Evolutionary conservation across 176 grass and related monocot species (phyloP).

Genomic region (Echinochloa phyllopogon): DNA sequence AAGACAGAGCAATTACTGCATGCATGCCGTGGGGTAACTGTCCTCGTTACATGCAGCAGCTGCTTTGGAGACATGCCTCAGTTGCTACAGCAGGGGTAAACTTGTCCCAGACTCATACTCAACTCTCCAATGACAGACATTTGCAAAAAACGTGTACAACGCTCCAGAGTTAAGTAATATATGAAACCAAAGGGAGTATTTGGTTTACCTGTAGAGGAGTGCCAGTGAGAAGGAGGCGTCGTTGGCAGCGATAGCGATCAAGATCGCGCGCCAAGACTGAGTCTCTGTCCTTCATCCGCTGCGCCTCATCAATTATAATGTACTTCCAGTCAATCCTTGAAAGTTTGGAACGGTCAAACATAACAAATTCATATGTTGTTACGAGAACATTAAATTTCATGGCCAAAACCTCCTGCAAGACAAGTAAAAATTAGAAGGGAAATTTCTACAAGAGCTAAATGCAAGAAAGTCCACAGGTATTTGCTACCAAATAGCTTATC

Average conservation of each 20-base stretch:
- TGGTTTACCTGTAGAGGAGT: conserved; percentile 88
- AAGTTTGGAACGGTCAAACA: conserved; percentile 98
- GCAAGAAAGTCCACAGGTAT: background rate
- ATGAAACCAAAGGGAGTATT: background rate
- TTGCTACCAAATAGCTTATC: conserved; percentile 15
- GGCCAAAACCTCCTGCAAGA: conserved; percentile 82
- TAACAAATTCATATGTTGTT: conserved; percentile 98
- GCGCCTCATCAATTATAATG: conserved; percentile 99
- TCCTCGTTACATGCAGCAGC: too few species aligned
- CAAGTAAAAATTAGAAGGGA: conserved; percentile 27
- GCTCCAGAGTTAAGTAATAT: too few species aligned
- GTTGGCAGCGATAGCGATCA: conserved; percentile 94
- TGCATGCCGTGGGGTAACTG: too few species aligned
- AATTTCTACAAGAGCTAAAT: background rate
- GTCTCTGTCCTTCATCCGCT: conserved; percentile 98
- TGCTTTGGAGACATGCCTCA: too few species aligned
- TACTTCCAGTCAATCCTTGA: conserved; percentile 99
- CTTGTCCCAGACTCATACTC: too few species aligned
- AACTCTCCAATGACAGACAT: too few species aligned
- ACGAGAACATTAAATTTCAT: conserved; percentile 99
- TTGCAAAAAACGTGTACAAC: too few species aligned
- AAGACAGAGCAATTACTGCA: too few species aligned
- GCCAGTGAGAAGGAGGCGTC: conserved; percentile 92
- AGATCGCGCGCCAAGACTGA: conserved; percentile 97
- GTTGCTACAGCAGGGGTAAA: too few species aligned